These are phyloP conservation scores for Saccharomycopsis sp. DNA, from an alignment of 805 yeast species.

Conservation along the genomic window DNA sequence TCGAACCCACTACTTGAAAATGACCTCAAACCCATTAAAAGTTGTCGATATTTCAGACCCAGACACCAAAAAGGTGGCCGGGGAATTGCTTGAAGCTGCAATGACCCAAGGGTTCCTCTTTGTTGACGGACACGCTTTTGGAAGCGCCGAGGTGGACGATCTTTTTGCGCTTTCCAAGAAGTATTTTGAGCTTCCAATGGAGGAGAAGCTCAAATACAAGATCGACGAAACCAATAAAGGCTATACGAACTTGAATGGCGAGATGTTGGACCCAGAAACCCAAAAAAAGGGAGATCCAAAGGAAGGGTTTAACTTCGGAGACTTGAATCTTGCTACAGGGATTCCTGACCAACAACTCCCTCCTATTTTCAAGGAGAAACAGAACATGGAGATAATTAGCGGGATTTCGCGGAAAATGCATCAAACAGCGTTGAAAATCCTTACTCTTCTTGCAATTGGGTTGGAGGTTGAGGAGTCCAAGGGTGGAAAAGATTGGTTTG, in stretches of 20 bases:
- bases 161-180: conserved; percentile 43
- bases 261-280: conserved; percentile 31
- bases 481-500: conserved; percentile 57
- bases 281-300: conserved; percentile 46
- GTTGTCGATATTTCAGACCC: conserved; percentile 50
- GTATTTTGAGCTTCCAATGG: conserved; percentile 46
- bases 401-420: conserved; percentile 40
- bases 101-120: conserved; percentile 59
- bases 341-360: conserved; percentile 39
- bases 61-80: conserved; percentile 38
- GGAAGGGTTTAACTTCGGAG: conserved; percentile 60
- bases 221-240: conserved; percentile 56
- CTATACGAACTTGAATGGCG: conserved; percentile 49
- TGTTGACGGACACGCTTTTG: conserved; percentile 61
- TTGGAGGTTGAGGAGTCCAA: conserved; percentile 49
- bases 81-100: conserved; percentile 50
- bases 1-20: neutral
- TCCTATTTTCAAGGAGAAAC: conserved; percentile 38
- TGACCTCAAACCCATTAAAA: conserved; percentile 38
- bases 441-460: conserved; percentile 54
- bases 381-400: conserved; percentile 37
- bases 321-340: conserved; percentile 46
- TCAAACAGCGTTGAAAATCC: conserved; percentile 40
- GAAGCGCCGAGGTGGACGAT: conserved; percentile 44
- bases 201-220: conserved; percentile 42